Evolutionary conservation across 2,329 filamentous ascomycete genomes (phyloP), one percentile per base, ranked within the genome.

Genomic region (Neofusicoccum laricinum): DNA sequence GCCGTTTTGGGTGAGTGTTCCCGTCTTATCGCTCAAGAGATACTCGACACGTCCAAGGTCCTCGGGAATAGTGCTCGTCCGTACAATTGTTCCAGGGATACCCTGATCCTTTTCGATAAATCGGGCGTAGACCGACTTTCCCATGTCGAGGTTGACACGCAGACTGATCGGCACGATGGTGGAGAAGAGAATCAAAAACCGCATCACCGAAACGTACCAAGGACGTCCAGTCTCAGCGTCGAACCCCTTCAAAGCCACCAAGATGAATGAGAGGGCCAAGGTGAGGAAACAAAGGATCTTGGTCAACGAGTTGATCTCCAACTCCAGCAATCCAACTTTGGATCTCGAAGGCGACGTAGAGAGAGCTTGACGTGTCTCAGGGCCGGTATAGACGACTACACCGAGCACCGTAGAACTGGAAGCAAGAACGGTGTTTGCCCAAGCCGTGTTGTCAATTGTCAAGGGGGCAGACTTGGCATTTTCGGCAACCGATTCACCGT

Each of bases 111-210:
- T 85, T 74, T 99, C 93, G 65, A 99, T 99, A 73, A 97, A 97
- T 80, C 90, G 91, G 8, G 93, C 96, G 77, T 97, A 99, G 2
- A 95, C 92, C 63, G 91, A 94, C 78, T 99, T 99, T 43, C 94
- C 96, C 86, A 99, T 90, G 73, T 99, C 95, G 17, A 99, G 83
- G 74, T 99, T 99, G 69, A 99, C 95, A 58, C 95, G 90, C 69
- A 99, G 82, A 78, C 93, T 96, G 77, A 99, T 97, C 1, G 95
- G 95, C 30, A 99, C 96, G 72, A 99, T 99, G 0, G 94, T 98
- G n/a, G 94, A 98, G 81, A 99, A 99, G 0, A 99, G 83, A 66
- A 99, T 96, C 67, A 99, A 80, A 75, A 98, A 99, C n/a, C 94
- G 89, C 88, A 97, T 95, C 71, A 98, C 96, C 68, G 96, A 94